These are phyloP conservation scores for Volvariella surrecta DNA, from an alignment of 1,284 basidiomycete species.

Conservation along the genomic window DNA sequence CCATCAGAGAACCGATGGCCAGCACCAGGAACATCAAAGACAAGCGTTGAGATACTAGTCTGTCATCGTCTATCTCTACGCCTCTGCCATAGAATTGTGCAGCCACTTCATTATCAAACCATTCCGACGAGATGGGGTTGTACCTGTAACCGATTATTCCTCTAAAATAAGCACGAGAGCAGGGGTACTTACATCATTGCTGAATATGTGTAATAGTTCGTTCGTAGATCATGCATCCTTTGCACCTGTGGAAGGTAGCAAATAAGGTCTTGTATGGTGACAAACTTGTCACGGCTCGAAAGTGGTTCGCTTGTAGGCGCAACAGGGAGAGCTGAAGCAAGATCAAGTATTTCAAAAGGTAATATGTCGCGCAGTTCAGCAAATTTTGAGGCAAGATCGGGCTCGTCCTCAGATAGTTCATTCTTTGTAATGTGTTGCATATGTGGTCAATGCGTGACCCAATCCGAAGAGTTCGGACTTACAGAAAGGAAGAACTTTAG, in stretches of 20 bases:
- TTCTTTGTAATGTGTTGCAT: conserved; percentile 35
- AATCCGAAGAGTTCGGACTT: conserved; percentile 11
- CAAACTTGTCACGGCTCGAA: neutral
- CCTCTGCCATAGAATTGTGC: conserved; percentile 51
- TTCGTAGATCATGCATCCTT: conserved; percentile 50
- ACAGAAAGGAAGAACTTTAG: conserved; percentile 66
- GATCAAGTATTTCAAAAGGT: conserved; percentile 49
- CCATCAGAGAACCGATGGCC: conserved; percentile 67
- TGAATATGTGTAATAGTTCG: conserved; percentile 59
- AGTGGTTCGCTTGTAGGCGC: conserved; percentile 32
- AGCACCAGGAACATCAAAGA: conserved; percentile 70
- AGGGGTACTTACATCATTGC: conserved; percentile 61
- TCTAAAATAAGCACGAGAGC: conserved; percentile 2
- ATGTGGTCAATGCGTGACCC: conserved; percentile 7
- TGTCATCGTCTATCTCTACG: conserved; percentile 40
- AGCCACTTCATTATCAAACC: conserved; percentile 60
- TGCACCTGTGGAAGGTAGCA: conserved; percentile 60
- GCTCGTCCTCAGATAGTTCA: conserved; percentile 47
- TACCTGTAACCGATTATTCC: conserved; percentile 40
- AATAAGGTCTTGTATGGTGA: conserved; percentile 38
- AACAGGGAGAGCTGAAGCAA: conserved; percentile 59
- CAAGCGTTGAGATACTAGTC: conserved; percentile 54
- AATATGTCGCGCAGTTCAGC: conserved; percentile 45
- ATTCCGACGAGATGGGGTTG: conserved; percentile 56
- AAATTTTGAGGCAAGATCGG: no score